A percentile compares a stretch with the other conserved stretches of the same genome.
Evolutionary conservation across 805 yeast genomes (phyloP).

Genomic region (Kazachstania psychrophila): DNA sequence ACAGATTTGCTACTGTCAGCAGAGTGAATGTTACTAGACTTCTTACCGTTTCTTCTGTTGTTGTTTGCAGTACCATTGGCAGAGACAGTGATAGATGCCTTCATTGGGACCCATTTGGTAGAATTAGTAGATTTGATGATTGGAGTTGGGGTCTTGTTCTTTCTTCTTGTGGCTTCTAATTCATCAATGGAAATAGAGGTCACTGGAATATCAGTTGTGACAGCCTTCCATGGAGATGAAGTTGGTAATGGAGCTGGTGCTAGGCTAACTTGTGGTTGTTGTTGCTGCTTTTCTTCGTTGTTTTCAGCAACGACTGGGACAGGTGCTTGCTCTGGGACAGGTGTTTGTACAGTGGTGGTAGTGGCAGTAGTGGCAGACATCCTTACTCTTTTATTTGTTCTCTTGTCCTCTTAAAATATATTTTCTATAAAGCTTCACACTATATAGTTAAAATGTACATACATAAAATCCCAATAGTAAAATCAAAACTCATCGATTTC

Average conservation of each 20-base stretch:
- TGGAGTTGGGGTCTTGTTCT: conserved; percentile 11
- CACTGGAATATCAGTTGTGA: conserved; percentile 18
- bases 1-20: conserved; percentile 6
- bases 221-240: conserved; percentile 28
- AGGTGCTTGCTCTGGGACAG: conserved; percentile 2
- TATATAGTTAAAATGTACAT: too few relatives aligned
- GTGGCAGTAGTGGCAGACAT: conserved; percentile 2
- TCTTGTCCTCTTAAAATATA: too few relatives aligned
- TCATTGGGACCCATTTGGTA: conserved; percentile 64
- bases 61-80: background rate
- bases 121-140: conserved; percentile 14
- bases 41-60: conserved; percentile 11
- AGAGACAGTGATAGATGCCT: conserved; percentile 43
- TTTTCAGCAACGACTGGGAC: conserved; percentile 7
- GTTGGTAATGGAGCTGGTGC: conserved; percentile 31
- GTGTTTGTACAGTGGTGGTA: conserved; percentile 3
- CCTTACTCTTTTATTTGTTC: too few relatives aligned
- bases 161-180: conserved; percentile 13
- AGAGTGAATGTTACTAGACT: conserved; percentile 4
- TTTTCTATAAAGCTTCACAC: too few relatives aligned
- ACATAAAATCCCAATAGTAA: too few relatives aligned
- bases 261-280: conserved; percentile 10
- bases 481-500: too few relatives aligned
- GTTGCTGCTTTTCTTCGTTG: conserved; percentile 3
- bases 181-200: conserved; percentile 17